Evolutionary conservation across 805 yeast genomes (phyloP).

Genomic region (Sungouiozyma ichnusensis): DNA sequence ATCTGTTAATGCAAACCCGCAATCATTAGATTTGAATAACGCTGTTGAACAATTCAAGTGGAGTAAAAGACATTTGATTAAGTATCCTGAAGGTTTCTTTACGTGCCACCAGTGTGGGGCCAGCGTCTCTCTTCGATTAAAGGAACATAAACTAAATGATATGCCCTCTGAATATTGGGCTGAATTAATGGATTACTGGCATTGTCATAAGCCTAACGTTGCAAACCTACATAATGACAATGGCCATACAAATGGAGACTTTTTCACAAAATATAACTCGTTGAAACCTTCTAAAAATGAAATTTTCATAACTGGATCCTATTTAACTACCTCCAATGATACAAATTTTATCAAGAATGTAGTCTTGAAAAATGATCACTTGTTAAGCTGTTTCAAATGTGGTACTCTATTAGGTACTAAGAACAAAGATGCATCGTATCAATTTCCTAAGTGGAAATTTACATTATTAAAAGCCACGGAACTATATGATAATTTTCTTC

Average conservation of each 20-base stretch:
- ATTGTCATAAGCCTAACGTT: slow-evolving; percentile 70
- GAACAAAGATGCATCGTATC: slow-evolving; percentile 12
- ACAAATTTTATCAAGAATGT: slow-evolving; percentile 7
- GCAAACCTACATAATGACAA: slow-evolving; percentile 11
- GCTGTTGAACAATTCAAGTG: slow-evolving; percentile 1
- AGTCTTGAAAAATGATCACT: neutral
- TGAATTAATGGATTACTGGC: slow-evolving; percentile 96
- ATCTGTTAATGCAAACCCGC: neutral
- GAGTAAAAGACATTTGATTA: slow-evolving; percentile 1
- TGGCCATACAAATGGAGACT: no score
- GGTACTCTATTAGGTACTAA: slow-evolving; percentile 11
- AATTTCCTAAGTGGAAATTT: slow-evolving; percentile 22
- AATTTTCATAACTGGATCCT: slow-evolving; percentile 21
- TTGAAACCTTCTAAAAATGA: slow-evolving; percentile 20
- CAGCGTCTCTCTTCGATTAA: neutral
- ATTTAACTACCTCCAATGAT: slow-evolving; percentile 8
- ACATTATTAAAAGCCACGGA: slow-evolving; percentile 4
- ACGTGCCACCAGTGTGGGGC: slow-evolving; percentile 1
- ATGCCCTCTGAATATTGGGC: slow-evolving; percentile 93
- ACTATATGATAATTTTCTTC: slow-evolving; percentile 7
- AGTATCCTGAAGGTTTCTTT: neutral
- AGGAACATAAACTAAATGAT: slow-evolving; percentile 28
- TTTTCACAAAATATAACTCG: slow-evolving; percentile 11
- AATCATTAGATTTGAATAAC: neutral
- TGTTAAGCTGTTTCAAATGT: slow-evolving; percentile 14